A percentile compares a stretch with the other conserved stretches of the same genome.
Evolutionary conservation across 2,329 filamentous ascomycete species (phyloP).

Genomic region (Knoxdaviesia capensis): DNA sequence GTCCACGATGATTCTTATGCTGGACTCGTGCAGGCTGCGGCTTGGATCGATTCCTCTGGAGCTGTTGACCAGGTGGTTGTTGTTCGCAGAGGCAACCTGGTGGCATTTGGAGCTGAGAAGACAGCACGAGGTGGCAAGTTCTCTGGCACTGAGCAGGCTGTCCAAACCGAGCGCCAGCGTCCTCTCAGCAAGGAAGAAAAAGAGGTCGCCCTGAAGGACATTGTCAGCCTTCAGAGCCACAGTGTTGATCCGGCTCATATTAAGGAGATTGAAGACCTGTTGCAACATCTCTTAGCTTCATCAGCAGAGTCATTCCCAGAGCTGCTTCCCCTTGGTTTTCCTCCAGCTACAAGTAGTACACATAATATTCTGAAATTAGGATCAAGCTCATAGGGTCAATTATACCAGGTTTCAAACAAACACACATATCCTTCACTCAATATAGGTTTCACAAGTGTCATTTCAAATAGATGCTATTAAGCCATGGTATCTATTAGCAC

Average conservation of each 20-base stretch:
- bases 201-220: conserved; percentile 8
- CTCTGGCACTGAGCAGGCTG: conserved; percentile 6
- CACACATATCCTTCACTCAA: neutral
- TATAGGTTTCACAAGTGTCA: neutral
- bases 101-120: conserved; percentile 11
- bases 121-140: neutral
- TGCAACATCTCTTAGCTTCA: conserved; percentile 4
- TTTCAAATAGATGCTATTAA: neutral
- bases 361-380: too few relatives aligned
- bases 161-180: conserved; percentile 11
- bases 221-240: conserved; percentile 8
- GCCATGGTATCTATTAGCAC: too few relatives aligned
- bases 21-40: conserved; percentile 16
- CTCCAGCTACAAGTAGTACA: too few relatives aligned
- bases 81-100: conserved; percentile 16
- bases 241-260: conserved; percentile 8
- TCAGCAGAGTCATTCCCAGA: too few relatives aligned
- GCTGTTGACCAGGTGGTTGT: conserved; percentile 17
- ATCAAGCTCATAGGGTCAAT: too few relatives aligned
- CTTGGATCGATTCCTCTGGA: conserved; percentile 14
- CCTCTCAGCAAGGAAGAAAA: conserved; percentile 11
- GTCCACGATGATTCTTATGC: conserved; percentile 25
- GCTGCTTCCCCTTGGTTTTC: too few relatives aligned
- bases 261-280: conserved; percentile 8
- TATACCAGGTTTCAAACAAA: too few relatives aligned